phyloP scores from a whole-genome alignment of 192 early-diverging fungal genomes.

The Chytriomyces sp. region DNA sequence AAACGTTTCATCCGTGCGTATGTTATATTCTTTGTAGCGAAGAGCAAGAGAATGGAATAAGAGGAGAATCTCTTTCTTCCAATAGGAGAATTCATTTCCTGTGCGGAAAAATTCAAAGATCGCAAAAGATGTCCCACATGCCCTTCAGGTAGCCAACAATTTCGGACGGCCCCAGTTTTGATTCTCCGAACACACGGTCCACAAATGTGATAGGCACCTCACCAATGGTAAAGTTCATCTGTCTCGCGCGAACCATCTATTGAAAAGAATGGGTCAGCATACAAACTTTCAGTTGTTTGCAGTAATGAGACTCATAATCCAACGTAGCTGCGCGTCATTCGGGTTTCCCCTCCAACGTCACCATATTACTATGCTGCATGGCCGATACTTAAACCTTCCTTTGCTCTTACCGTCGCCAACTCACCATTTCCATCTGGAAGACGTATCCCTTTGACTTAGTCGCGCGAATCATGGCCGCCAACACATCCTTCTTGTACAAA shows the following conservation, averaged over 20 bases:
- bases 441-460: constrained; percentile 97
- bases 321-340: too few species aligned
- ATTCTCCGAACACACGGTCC: constrained; percentile 96
- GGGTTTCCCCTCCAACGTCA: too few species aligned
- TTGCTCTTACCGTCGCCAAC: too few species aligned
- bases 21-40: too few species aligned
- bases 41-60: background rate
- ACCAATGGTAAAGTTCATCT: constrained; percentile 83
- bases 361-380: background rate
- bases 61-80: background rate
- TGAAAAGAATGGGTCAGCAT: background rate
- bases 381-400: background rate
- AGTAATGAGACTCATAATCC: too few species aligned
- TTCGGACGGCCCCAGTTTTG: constrained; percentile 92
- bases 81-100: background rate
- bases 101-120: constrained; percentile 33
- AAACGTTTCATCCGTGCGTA: too few species aligned
- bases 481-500: constrained; percentile 92
- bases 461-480: constrained; percentile 80
- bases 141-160: constrained; percentile 93
- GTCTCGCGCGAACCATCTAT: constrained; percentile 89
- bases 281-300: too few species aligned
- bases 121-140: constrained; percentile 77
- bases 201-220: constrained; percentile 98
- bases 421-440: constrained; percentile 98